Base-by-base conservation (phyloP, 129 eudicot species). In the Chrysanthemum seticuspe region DNA sequence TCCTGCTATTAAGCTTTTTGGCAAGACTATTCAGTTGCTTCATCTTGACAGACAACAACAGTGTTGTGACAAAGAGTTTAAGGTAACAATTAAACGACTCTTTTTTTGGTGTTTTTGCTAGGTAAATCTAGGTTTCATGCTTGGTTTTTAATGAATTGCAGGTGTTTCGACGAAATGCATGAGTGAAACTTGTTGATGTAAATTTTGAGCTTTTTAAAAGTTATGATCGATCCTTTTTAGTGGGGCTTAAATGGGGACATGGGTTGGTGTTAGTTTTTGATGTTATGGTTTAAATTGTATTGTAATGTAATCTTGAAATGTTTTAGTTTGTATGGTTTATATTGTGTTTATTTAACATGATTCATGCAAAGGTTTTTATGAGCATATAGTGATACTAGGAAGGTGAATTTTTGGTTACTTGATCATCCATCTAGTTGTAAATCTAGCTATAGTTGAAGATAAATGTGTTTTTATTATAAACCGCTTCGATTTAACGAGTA, bases 1-100 rank as follows among this genome's bases (percentile, higher is more conserved):
- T 65, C 83, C 84, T 9, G 83, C 79, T 52, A 78, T 85, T 55
- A 85, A 81, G 79, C 79, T 85, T 60, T 85, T 85, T 44, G 89
- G 89, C 21, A 81, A 81, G 68, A 85, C 84, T 6, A 85, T 85
- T 75, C 86, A 78, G 57, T 49, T 81, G 79, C 80, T 56, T 9
- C 63, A 80, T 72, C 50, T 13, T 25, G 53, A 75, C 50, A 51
- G 13, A 11, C 14, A 29, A 62, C 72, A 19, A 54, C 59, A 47
- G 10, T 19, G 31, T 68, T 53, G 65, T 57, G 68, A 71, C 10
- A 12, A 21, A 8, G 54, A 76, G 59, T n/a, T n/a, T 50, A 79
- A 79, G 82, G 82, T 80, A 76, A 29, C 3, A 27, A 10, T n/a
- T 13, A 48, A 15, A 68, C 54, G 29, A 50, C 67, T 60, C 25